These are phyloP conservation scores for Raddia distichophylla DNA, from an alignment of 176 grass and related monocot species.

Conservation along the genomic window DNA sequence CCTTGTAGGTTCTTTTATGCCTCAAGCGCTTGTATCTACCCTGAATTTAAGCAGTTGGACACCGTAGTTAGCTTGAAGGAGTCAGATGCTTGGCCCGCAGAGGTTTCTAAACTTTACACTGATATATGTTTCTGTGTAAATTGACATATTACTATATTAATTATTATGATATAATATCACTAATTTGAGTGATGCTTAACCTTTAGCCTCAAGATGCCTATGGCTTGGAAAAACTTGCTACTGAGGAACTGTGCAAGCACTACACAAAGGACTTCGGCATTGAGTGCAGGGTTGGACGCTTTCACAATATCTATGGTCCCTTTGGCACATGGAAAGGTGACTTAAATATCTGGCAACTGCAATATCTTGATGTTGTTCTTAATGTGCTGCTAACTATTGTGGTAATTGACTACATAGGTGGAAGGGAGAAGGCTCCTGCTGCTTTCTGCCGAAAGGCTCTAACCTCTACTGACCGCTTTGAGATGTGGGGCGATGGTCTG, in stretches of 20 bases:
- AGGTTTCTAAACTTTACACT: conserved; percentile 53
- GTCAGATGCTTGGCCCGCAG: conserved; percentile 73
- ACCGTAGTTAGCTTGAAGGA: conserved; percentile 74
- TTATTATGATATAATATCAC: neutral
- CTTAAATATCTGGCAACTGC: conserved; percentile 8
- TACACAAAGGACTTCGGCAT: conserved; percentile 97
- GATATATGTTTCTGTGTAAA: conserved; percentile 27
- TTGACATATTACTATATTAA: neutral
- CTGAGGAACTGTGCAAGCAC: conserved; percentile 97
- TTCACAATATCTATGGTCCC: conserved; percentile 97
- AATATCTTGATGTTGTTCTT: neutral
- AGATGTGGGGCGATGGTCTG: conserved; percentile 67
- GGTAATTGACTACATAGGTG: conserved; percentile 36
- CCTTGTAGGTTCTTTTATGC: conserved; percentile 65
- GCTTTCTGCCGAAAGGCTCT: conserved; percentile 64
- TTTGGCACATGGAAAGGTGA: conserved; percentile 98
- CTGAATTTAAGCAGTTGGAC: conserved; percentile 80
- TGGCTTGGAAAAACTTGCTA: conserved; percentile 95
- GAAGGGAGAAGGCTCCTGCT: conserved; percentile 66
- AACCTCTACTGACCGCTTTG: conserved; percentile 51
- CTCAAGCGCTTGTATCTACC: conserved; percentile 73
- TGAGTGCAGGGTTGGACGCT: conserved; percentile 81
- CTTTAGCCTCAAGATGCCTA: conserved; percentile 95
- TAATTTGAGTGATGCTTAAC: conserved; percentile 22
- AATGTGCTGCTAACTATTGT: conserved; percentile 3